phyloP scores from a whole-genome alignment of 2,329 filamentous ascomycete species.

The Neoarthrinium moseri region DNA sequence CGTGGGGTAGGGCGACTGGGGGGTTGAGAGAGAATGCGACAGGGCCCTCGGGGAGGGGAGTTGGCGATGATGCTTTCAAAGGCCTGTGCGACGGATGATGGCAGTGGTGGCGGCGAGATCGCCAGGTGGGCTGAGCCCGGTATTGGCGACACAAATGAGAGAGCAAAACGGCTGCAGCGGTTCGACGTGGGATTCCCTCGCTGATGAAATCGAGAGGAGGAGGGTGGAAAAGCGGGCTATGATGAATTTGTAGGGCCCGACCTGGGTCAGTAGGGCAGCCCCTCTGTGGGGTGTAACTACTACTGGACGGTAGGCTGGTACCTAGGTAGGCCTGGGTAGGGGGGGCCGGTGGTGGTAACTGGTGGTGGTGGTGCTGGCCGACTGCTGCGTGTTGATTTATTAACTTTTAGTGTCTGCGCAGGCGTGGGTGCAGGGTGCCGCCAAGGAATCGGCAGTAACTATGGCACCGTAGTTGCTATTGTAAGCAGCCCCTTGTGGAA shows the following conservation, averaged over 20 bases:
- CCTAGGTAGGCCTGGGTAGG: background rate
- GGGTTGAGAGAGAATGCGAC: background rate
- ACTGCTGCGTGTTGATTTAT: background rate
- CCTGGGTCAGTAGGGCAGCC: slow-evolving; percentile 2
- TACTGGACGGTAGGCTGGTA: background rate
- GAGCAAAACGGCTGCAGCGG: slow-evolving; percentile 26
- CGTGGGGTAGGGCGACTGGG: slow-evolving; percentile 8
- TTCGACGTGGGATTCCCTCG: slow-evolving; percentile 8
- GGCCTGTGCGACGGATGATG: slow-evolving; percentile 8
- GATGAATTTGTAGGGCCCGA: slow-evolving; percentile 29
- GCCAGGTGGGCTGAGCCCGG: slow-evolving; percentile 32
- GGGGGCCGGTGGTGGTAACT: background rate
- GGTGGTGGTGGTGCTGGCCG: background rate
- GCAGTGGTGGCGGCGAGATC: slow-evolving; percentile 27
- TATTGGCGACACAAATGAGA: slow-evolving; percentile 24
- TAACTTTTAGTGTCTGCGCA: slow-evolving; percentile 3
- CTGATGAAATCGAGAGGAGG: slow-evolving; percentile 13
- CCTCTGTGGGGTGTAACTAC: slow-evolving; percentile 18
- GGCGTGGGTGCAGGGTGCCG: background rate
- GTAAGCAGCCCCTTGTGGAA: no score
- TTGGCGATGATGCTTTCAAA: background rate
- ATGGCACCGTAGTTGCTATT: no score
- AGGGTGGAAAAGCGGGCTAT: slow-evolving; percentile 19
- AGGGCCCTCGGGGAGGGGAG: background rate
- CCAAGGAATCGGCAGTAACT: no score